Percentiles rank a stretch among this genome's conserved stretches.
Conservation (phyloP, 2,329 filamentous ascomycete species). For the Periconia digitata region DNA sequence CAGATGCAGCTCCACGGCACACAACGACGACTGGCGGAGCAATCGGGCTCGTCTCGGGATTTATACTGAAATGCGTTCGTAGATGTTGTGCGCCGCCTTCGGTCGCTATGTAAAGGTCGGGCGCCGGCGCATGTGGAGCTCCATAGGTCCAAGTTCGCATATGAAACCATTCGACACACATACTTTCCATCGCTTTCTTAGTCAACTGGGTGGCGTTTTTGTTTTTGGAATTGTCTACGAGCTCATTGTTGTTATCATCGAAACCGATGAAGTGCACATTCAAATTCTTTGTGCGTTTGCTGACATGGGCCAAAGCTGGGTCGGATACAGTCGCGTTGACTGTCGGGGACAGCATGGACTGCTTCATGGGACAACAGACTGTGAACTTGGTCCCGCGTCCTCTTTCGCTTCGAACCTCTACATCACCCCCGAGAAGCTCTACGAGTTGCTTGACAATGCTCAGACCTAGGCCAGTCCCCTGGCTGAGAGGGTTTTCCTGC, state of each 20-base stretch:
- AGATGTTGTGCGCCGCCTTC: constrained; percentile 33
- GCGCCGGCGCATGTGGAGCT: constrained; percentile 11
- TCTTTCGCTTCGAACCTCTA: constrained; percentile 40
- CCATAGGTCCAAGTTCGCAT: constrained; percentile 27
- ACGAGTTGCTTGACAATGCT: constrained; percentile 44
- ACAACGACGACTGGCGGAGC: constrained; percentile 35
- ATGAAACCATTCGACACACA: constrained; percentile 40
- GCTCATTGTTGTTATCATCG: constrained; percentile 31
- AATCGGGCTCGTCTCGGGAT: constrained; percentile 16
- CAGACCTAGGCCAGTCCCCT: constrained; percentile 44
- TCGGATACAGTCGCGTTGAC: constrained; percentile 17
- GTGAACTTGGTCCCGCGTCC: constrained; percentile 41
- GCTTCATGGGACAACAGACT: constrained; percentile 37
- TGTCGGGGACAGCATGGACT: constrained; percentile 32
- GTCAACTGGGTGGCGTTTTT: constrained; percentile 34
- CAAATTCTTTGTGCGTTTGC: constrained; percentile 32
- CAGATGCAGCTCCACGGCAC: constrained; percentile 38
- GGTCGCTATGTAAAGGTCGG: constrained; percentile 36
- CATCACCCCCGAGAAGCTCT: constrained; percentile 38
- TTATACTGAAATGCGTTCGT: constrained; percentile 27
- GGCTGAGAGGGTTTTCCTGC: constrained; percentile 42
- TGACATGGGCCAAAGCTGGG: constrained; percentile 23
- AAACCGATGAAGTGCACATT: constrained; percentile 37
- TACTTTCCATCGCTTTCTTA: constrained; percentile 33
- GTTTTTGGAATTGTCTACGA: constrained; percentile 31